phyloP scores from a whole-genome alignment of 768 basidiomycete species.

The Boletus pseudopeckii region DNA sequence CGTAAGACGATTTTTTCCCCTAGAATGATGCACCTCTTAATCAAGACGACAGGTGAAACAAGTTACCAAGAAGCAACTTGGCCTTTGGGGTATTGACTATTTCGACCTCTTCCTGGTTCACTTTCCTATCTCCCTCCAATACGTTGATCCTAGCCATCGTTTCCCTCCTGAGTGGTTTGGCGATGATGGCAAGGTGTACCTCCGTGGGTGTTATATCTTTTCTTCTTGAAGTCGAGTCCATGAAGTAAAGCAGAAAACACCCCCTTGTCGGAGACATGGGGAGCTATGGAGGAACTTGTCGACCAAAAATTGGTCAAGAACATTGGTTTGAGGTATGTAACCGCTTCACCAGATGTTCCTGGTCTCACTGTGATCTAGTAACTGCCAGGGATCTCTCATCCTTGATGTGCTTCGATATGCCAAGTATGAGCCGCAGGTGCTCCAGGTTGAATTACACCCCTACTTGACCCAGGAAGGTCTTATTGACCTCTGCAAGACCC shows the following conservation, averaged over 20 bases:
- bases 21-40: background rate
- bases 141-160: conserved; percentile 70
- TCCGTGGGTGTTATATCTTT: conserved; percentile 41
- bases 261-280: conserved; percentile 81
- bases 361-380: conserved; percentile 40
- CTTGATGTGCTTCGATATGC: conserved; percentile 80
- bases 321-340: conserved; percentile 66
- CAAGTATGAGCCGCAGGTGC: conserved; percentile 52
- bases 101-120: conserved; percentile 82
- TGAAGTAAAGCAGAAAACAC: conserved; percentile 45
- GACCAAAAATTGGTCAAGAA: conserved; percentile 69
- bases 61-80: conserved; percentile 60
- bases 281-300: conserved; percentile 74
- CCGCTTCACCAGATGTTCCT: background rate
- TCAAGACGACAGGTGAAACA: conserved; percentile 45
- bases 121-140: conserved; percentile 80
- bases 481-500: conserved; percentile 40
- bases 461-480: conserved; percentile 49
- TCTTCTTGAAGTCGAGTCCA: background rate
- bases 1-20: conserved; percentile 36
- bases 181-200: conserved; percentile 65
- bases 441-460: conserved; percentile 62
- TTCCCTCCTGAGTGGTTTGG: conserved; percentile 85
- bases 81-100: conserved; percentile 80
- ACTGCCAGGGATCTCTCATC: conserved; percentile 68